phyloP scores from a whole-genome alignment of 371 early-diverging fungal species.

The Neoconidiobolus thromboides region DNA sequence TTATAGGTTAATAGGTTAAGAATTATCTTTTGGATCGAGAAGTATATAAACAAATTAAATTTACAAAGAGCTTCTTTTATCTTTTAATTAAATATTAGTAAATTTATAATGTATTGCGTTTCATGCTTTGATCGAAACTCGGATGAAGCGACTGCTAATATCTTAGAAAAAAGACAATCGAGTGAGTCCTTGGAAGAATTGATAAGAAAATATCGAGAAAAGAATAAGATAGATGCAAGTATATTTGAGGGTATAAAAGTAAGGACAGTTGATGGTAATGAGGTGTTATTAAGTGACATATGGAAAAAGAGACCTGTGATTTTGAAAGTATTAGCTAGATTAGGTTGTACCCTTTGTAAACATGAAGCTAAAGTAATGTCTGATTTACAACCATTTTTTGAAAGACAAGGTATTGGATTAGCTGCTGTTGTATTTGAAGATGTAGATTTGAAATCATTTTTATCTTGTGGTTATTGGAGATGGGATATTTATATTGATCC shows the following conservation, averaged over 20 bases:
- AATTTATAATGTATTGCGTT: too few relatives aligned
- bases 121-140: too few relatives aligned
- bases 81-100: too few relatives aligned
- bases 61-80: too few relatives aligned
- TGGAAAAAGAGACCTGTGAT: slow-evolving; percentile 1
- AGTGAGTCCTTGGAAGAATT: too few relatives aligned
- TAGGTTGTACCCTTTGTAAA: slow-evolving; percentile 1
- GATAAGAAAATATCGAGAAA: too few relatives aligned
- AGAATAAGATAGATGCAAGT: not conserved
- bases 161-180: too few relatives aligned
- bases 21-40: too few relatives aligned
- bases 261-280: not conserved
- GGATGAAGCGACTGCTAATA: too few relatives aligned
- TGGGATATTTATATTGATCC: slow-evolving; percentile 3
- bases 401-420: not conserved
- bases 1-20: too few relatives aligned
- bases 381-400: not conserved
- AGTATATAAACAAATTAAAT: too few relatives aligned
- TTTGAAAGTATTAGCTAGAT: slow-evolving; percentile 3
- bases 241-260: slow-evolving; percentile 4
- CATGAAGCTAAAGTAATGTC: not conserved
- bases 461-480: not conserved
- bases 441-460: not conserved
- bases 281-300: not conserved
- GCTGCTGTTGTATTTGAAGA: slow-evolving; percentile 5